Conservation (phyloP, 2,329 filamentous ascomycete genomes). For the Cadophora malorum region DNA sequence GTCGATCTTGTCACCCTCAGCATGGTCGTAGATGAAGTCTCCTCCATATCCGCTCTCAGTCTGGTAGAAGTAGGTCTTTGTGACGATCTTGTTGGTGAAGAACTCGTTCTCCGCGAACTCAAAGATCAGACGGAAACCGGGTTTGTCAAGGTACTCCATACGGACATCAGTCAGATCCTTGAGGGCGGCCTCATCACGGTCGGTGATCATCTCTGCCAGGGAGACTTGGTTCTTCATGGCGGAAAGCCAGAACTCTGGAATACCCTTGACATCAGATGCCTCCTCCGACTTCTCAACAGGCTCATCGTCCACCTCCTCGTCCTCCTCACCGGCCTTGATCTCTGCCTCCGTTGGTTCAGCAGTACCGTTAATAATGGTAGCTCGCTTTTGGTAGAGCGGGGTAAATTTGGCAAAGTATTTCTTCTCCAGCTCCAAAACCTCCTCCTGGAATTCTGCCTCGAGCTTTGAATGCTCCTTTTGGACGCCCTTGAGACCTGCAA, state of each 20-base stretch:
- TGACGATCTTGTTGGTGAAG: slow-evolving; percentile 96
- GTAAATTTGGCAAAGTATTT: slow-evolving; percentile 99
- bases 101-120: slow-evolving; percentile 95
- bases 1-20: slow-evolving; percentile 96
- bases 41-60: slow-evolving; percentile 98
- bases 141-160: slow-evolving; percentile 99
- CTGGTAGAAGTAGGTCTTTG: slow-evolving; percentile 99
- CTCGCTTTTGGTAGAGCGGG: slow-evolving; percentile 93
- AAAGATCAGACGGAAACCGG: slow-evolving; percentile 97
- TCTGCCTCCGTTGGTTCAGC: slow-evolving; percentile 87
- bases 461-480: slow-evolving; percentile 99
- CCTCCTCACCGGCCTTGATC: slow-evolving; percentile 83
- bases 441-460: slow-evolving; percentile 97
- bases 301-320: slow-evolving; percentile 61
- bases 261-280: slow-evolving; percentile 69
- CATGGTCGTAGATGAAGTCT: slow-evolving; percentile 99
- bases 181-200: slow-evolving; percentile 92
- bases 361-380: slow-evolving; percentile 87
- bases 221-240: slow-evolving; percentile 99
- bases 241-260: slow-evolving; percentile 99
- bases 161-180: slow-evolving; percentile 91
- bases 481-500: slow-evolving; percentile 94
- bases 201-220: slow-evolving; percentile 97
- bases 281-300: slow-evolving; percentile 58
- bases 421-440: slow-evolving; percentile 97